Evolutionary conservation across 306 rosid species (phyloP).

Genomic region (Sicyos edulis): DNA sequence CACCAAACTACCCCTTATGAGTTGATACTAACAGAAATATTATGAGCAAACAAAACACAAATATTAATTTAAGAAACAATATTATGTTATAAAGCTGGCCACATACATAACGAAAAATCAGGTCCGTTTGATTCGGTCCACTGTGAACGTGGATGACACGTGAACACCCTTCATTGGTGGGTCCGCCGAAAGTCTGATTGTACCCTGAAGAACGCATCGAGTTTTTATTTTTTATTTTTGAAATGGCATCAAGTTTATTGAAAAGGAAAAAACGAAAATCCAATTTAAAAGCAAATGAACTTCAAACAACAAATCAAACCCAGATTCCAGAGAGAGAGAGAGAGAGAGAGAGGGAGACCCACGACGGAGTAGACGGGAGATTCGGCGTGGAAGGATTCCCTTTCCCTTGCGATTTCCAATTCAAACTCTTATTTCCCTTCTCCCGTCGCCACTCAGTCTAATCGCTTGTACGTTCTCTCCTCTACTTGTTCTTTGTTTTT

Average conservation of each 20-base stretch:
- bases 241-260: background rate
- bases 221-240: no score
- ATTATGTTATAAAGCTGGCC: background rate
- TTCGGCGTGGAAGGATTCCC: conserved; percentile 26
- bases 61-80: no score
- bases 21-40: no score
- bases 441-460: conserved; percentile 20
- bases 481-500: conserved; percentile 7
- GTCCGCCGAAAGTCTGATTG: background rate
- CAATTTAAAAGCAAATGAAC: background rate
- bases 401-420: conserved; percentile 13
- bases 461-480: conserved; percentile 20
- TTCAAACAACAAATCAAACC: background rate
- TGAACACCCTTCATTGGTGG: background rate
- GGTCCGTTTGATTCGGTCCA: conserved; percentile 11
- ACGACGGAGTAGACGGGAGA: background rate
- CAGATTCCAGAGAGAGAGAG: background rate
- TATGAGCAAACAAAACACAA: no score
- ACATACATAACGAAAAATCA: background rate
- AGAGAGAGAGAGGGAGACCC: background rate
- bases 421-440: conserved; percentile 23
- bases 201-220: conserved; percentile 6
- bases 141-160: background rate
- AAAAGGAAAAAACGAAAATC: background rate
- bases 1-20: no score